Base-by-base conservation (phyloP, 78 protist genomes). In the Dictyostelium intermedium region DNA sequence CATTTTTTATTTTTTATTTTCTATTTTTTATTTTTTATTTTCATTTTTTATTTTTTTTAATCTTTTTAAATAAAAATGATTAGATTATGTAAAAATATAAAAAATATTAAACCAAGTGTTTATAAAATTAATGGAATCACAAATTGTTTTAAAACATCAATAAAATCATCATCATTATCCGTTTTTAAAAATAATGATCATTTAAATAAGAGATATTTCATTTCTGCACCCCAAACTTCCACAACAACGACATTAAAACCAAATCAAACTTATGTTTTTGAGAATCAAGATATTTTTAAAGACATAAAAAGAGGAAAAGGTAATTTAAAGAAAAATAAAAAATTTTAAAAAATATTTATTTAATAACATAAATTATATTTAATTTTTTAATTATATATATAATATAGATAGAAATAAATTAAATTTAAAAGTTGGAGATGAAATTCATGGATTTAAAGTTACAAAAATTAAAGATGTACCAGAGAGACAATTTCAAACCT, bases 401-500 rank as follows among this genome's bases (percentile, higher is more conserved):
- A 6, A 30, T 27, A n/a, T 27, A 79, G 94, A 89, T 23, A 79
- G 94, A 80, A 16, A 37, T 9, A n/a, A 25, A 81, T 23, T 13
- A 7, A 35, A 79, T n/a, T 27, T 80, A 69, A 47, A 45, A 14
- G 56, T 27, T 6, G 94, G 94, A 4, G 94, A 89, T 69, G 82
- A 6, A 27, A 16, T 89, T 23, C 94, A 89, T 70, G 94, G 94
- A 61, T 89, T 70, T 30, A 80, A 43, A 32, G 85, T 89, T 3
- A 27, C 69, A 10, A 32, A 47, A 1, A 32, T 89, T 45, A 39
- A n/a, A 47, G 94, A 89, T 43, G 94, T 89, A 23, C 85, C 85
- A 3, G 94, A 89, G 34, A 25, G 87, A 43, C 94, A 89, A 35
- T 89, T 89, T 50, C n/a, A 70, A 39, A 89, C 94, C 0, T 87